These are phyloP conservation scores for Eucalyptus cloeziana DNA, from an alignment of 345 rosid genomes.

Conservation along the genomic window DNA sequence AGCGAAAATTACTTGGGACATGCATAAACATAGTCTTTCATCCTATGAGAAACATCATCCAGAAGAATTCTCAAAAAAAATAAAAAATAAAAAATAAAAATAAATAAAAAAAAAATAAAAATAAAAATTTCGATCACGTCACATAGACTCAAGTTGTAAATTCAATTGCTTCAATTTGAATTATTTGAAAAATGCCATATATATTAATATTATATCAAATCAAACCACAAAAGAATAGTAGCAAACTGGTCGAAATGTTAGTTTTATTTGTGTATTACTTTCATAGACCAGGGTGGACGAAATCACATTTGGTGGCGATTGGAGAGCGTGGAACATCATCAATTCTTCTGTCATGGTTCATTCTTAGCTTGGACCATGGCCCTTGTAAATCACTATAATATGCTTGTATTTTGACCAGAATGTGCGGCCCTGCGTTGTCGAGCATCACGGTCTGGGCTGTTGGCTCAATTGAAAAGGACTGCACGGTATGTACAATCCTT, in stretches of 20 bases:
- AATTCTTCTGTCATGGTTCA: neutral
- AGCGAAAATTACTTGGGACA: accelerated
- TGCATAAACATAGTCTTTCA: neutral
- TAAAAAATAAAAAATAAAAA: too few relatives aligned
- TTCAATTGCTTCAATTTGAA: accelerated
- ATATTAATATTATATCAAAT: too few relatives aligned
- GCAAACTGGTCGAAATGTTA: neutral
- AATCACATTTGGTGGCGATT: accelerated
- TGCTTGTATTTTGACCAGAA: neutral
- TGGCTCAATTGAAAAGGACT: neutral
- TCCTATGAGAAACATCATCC: neutral
- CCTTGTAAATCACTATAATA: neutral
- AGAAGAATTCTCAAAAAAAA: too few relatives aligned
- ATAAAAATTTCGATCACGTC: too few relatives aligned
- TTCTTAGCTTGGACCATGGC: neutral
- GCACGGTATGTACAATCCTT: neutral
- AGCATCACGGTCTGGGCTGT: neutral
- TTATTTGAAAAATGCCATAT: too few relatives aligned
- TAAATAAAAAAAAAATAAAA: too few relatives aligned
- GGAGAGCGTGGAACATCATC: neutral
- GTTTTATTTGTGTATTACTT: neutral
- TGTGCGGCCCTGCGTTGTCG: neutral
- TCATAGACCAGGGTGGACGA: neutral
- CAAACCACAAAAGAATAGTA: too few relatives aligned
- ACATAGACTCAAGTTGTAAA: accelerated